Base-by-base conservation (phyloP, 2,329 filamentous ascomycete genomes). In the Fusarium buharicum region DNA sequence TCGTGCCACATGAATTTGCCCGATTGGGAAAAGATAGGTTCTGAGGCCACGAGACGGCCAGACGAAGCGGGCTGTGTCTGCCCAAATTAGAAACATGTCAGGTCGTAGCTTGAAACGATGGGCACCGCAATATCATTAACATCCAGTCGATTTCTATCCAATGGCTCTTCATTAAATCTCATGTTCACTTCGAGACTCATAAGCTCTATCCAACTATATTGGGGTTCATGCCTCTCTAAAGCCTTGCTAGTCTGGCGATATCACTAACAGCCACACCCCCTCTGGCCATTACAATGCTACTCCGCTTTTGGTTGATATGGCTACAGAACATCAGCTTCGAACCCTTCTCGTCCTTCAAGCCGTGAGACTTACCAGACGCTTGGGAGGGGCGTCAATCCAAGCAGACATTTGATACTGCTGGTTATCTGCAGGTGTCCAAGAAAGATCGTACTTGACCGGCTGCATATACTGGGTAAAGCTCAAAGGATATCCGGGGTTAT, bases 361-460 rank as follows among this genome's bases (percentile, higher is more conserved):
- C n/a, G n/a, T n/a, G n/a, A n/a, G 17, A 17, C 45, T 55, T 33
- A 59, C 55, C 17, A 16, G 41, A 16, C 30, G 18, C 38, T 55
- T 62, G 6, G 59, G 59, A 5, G 59, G 59, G 9, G 50, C 55
- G n/a, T 62, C 41, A 10, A 62, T 40, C 59, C 59, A 62, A 14
- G 56, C 55, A 2, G 31, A 24, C 59, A 59, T 62, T 14, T 50
- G 43, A 17, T 48, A 49, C 12, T 51, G 50, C 13, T 51, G 36
- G 14, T 53, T 9, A 22, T 56, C 33, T 3, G 59, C 30, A 5
- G 56, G 31, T 9, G 55, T 56, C 38, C 55, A 34, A 11, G 36
- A 16, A 7, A 59, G 44, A 16, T 56, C 24, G 7, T 62, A 62
- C 33, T 52, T 48, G 10, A 48, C 47, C 6, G 36, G 24, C 14